Percentiles rank a stretch among this genome's conserved stretches.
Evolutionary conservation across 495 filamentous ascomycete species (phyloP).

Genomic region (Trichoderma virens): DNA sequence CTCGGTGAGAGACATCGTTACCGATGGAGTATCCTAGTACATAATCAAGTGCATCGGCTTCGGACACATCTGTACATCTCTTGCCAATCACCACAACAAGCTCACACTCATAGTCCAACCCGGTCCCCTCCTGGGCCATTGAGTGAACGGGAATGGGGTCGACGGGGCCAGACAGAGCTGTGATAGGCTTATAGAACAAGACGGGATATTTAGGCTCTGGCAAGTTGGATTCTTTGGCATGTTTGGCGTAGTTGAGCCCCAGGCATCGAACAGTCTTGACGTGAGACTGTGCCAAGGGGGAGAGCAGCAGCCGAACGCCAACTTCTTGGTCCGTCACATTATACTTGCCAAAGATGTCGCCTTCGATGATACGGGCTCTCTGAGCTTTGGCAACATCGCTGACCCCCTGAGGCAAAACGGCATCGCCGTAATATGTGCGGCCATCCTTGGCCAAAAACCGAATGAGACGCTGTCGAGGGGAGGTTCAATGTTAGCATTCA

Average conservation of each 20-base stretch:
- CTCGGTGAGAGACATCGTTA: conserved; percentile 77
- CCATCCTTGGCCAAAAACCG: conserved; percentile 74
- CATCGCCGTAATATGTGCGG: conserved; percentile 74
- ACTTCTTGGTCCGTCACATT: conserved; percentile 60
- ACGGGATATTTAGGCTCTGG: conserved; percentile 70
- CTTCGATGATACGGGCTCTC: conserved; percentile 60
- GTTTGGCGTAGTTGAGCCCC: conserved; percentile 74
- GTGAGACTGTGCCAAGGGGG: conserved; percentile 60
- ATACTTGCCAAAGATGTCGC: conserved; percentile 66
- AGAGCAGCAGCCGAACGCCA: conserved; percentile 59
- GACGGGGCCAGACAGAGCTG: conserved; percentile 59
- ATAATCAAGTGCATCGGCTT: conserved; percentile 60
- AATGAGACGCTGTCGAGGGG: conserved; percentile 56
- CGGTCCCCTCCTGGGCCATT: conserved; percentile 48
- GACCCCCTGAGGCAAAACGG: conserved; percentile 60
- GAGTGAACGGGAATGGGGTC: conserved; percentile 60
- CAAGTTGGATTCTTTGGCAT: conserved; percentile 63
- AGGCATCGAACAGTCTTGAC: conserved; percentile 70
- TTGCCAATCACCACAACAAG: conserved; percentile 73
- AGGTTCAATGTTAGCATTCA: not conserved
- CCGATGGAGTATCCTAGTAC: conserved; percentile 76
- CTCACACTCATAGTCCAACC: conserved; percentile 82
- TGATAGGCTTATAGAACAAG: conserved; percentile 77
- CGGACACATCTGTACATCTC: conserved; percentile 57
- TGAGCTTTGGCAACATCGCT: conserved; percentile 59